Evolutionary conservation across 2,329 filamentous ascomycete genomes (phyloP).

Genomic region (Hirsutella thompsonii): DNA sequence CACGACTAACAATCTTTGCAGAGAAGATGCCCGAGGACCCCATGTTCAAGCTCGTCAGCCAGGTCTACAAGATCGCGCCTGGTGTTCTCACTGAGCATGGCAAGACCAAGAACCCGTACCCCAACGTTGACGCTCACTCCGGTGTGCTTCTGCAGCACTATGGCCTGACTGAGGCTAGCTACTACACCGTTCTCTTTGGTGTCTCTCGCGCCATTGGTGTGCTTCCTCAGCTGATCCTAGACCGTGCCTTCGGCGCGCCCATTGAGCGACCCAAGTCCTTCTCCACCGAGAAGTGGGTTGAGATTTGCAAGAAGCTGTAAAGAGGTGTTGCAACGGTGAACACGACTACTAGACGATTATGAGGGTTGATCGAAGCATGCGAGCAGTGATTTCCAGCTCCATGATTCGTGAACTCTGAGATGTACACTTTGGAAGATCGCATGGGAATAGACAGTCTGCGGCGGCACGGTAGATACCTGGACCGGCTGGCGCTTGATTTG

Average conservation of each 20-base stretch:
- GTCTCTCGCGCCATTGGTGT: slow-evolving; percentile 97
- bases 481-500: slow-evolving; percentile 10
- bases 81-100: slow-evolving; percentile 97
- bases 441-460: slow-evolving; percentile 8
- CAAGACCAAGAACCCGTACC: slow-evolving; percentile 99
- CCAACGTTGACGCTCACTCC: slow-evolving; percentile 97
- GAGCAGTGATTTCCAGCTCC: neutral
- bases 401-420: neutral
- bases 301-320: slow-evolving; percentile 90
- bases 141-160: slow-evolving; percentile 99
- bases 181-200: slow-evolving; percentile 99
- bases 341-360: neutral
- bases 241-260: slow-evolving; percentile 90
- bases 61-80: slow-evolving; percentile 99
- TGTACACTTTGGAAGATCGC: slow-evolving; percentile 1
- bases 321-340: slow-evolving; percentile 5
- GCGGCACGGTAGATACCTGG: slow-evolving; percentile 7
- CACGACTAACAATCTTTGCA: slow-evolving; percentile 17
- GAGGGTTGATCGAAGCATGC: neutral
- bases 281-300: slow-evolving; percentile 92
- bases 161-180: slow-evolving; percentile 95
- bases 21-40: slow-evolving; percentile 90
- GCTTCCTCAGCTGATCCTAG: slow-evolving; percentile 97
- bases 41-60: slow-evolving; percentile 99
- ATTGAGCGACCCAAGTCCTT: slow-evolving; percentile 99